These are phyloP conservation scores for Pichia sp. DNA, from an alignment of 1,139 yeast species.

Conservation along the genomic window DNA sequence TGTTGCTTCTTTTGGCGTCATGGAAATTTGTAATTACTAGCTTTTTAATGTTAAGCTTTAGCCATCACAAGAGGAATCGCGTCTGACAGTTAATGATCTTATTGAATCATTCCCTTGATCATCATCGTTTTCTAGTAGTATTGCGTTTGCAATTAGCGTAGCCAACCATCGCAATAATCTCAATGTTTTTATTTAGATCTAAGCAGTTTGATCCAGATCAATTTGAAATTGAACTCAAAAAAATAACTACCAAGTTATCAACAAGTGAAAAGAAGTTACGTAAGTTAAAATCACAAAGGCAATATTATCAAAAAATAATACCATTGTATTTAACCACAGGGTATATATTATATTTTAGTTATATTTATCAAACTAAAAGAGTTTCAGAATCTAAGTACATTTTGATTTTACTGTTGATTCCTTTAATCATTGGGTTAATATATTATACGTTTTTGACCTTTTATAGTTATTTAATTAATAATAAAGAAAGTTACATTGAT, in stretches of 20 bases:
- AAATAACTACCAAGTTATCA: constrained; percentile 37
- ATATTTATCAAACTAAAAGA: constrained; percentile 20
- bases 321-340: constrained; percentile 31
- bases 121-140: no score
- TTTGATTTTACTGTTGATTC: constrained; percentile 29
- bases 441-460: constrained; percentile 26
- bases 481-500: constrained; percentile 29
- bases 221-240: constrained; percentile 47
- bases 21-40: no score
- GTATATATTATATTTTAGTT: constrained; percentile 33
- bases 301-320: constrained; percentile 18
- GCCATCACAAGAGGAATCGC: no score
- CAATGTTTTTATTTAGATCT: constrained; percentile 20
- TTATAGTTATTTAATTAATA: constrained; percentile 28
- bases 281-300: constrained; percentile 24
- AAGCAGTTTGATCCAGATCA: constrained; percentile 42
- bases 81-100: no score
- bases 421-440: constrained; percentile 29
- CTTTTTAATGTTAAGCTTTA: no score
- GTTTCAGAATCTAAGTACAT: constrained; percentile 3
- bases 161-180: no score
- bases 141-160: no score
- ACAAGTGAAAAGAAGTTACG: constrained; percentile 33
- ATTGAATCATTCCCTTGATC: no score
- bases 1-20: no score